A percentile compares a stretch with the other conserved stretches of the same genome.
Conservation (phyloP, 2,329 filamentous ascomycete species). For the Fusarium fujikuroi region DNA sequence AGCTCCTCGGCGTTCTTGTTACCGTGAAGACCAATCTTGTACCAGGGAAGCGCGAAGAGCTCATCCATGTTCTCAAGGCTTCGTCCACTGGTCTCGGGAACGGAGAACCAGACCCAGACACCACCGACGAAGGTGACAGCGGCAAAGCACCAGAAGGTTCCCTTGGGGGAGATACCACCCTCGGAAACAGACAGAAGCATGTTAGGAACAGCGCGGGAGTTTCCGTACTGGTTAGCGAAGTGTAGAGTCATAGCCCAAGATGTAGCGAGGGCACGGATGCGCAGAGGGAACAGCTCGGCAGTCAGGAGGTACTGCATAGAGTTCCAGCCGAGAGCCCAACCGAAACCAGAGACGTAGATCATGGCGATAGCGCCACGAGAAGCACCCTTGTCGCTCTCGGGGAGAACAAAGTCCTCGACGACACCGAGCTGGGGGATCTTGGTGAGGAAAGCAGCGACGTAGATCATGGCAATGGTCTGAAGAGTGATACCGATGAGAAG, state of each 20-base stretch:
- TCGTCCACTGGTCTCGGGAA: slow-evolving; percentile 78
- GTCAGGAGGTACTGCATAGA: slow-evolving; percentile 82
- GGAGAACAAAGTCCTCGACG: slow-evolving; percentile 60
- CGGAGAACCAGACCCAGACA: slow-evolving; percentile 75
- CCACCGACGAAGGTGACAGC: slow-evolving; percentile 75
- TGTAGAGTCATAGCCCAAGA: slow-evolving; percentile 81
- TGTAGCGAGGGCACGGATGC: slow-evolving; percentile 76
- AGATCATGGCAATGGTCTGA: slow-evolving; percentile 70
- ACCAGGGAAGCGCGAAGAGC: slow-evolving; percentile 79
- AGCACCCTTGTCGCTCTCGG: slow-evolving; percentile 60
- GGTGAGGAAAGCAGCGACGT: slow-evolving; percentile 70
- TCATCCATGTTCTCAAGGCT: slow-evolving; percentile 76
- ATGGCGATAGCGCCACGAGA: slow-evolving; percentile 76
- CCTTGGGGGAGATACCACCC: slow-evolving; percentile 66
- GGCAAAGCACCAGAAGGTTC: slow-evolving; percentile 82
- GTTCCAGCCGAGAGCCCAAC: slow-evolving; percentile 80
- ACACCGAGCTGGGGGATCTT: slow-evolving; percentile 68
- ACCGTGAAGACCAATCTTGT: slow-evolving; percentile 72
- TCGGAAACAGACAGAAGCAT: slow-evolving; percentile 68
- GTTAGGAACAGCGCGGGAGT: slow-evolving; percentile 77
- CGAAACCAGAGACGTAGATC: slow-evolving; percentile 76
- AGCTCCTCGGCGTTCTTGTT: slow-evolving; percentile 62
- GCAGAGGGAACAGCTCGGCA: slow-evolving; percentile 79
- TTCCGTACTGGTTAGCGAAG: slow-evolving; percentile 83
- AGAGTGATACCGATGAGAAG: slow-evolving; percentile 69